phyloP scores from a whole-genome alignment of 208 protist genomes.

The Trichomonas tenax region DNA sequence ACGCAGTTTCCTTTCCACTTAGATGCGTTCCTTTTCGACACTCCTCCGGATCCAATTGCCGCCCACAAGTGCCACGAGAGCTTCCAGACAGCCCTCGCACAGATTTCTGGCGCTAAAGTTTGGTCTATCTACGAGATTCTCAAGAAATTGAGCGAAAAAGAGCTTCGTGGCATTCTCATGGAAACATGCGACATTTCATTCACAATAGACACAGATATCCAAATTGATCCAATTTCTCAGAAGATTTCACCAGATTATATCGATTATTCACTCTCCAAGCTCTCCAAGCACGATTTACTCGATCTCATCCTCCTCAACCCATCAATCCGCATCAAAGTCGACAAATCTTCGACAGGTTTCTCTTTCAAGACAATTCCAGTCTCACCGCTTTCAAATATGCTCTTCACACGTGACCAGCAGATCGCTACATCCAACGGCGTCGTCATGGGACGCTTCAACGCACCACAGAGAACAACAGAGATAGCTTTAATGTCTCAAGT shows the following conservation, averaged over 20 bases:
- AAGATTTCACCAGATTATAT: not conserved
- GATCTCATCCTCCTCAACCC: not conserved
- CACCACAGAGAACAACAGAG: not conserved
- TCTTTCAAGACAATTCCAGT: not conserved
- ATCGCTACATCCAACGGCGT: not conserved
- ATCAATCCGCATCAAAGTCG: not conserved
- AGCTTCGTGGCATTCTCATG: not conserved
- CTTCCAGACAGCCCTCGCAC: not conserved
- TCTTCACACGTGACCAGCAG: conserved; percentile 3
- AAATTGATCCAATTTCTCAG: not conserved
- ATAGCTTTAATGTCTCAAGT: not conserved
- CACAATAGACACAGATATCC: not conserved
- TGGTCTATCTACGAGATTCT: not conserved
- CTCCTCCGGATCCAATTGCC: not conserved
- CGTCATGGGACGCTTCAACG: not conserved
- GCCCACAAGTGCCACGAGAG: not conserved
- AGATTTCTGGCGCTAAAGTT: not conserved
- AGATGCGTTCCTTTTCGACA: not conserved
- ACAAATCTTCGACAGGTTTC: not conserved
- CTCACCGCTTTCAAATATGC: not conserved
- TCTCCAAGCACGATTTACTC: not conserved
- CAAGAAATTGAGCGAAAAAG: not conserved
- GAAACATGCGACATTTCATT: not conserved
- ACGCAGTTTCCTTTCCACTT: not conserved
- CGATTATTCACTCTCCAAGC: not conserved